phyloP scores from a whole-genome alignment of 768 basidiomycete genomes.

The Mrakia blollopis region DNA sequence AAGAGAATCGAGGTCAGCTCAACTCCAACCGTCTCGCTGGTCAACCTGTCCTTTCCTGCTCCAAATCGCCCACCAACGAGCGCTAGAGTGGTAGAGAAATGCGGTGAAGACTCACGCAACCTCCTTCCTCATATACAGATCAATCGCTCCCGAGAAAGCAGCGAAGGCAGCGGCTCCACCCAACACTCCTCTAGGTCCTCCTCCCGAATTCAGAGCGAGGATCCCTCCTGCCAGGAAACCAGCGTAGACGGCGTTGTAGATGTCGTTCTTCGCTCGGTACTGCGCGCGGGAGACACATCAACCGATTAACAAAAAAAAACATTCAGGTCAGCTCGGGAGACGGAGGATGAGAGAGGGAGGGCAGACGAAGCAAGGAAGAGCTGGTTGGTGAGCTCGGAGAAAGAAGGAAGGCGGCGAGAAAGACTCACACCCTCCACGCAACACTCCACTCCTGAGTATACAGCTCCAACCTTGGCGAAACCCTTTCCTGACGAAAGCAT shows the following conservation, averaged over 20 bases:
- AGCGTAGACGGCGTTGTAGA: slow-evolving; percentile 79
- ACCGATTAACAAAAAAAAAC: no score
- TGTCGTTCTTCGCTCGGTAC: slow-evolving; percentile 96
- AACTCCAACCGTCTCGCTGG: background rate
- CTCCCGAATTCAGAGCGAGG: slow-evolving; percentile 75
- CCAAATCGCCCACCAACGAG: background rate
- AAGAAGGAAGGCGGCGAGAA: no score
- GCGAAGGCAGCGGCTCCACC: slow-evolving; percentile 88
- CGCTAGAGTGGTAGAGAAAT: background rate
- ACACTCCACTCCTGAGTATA: slow-evolving; percentile 94
- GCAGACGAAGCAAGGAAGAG: background rate
- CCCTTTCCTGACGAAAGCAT: slow-evolving; percentile 89
- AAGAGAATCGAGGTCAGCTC: background rate
- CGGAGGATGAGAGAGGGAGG: background rate
- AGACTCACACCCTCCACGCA: slow-evolving; percentile 82
- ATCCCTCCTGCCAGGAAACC: slow-evolving; percentile 86
- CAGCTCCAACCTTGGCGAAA: slow-evolving; percentile 86
- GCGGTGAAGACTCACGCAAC: slow-evolving; percentile 19
- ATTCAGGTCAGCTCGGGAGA: background rate
- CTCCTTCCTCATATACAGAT: slow-evolving; percentile 48
- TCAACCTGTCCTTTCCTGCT: background rate
- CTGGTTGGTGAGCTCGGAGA: background rate
- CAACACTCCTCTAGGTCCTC: slow-evolving; percentile 65
- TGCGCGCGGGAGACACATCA: slow-evolving; percentile 41
- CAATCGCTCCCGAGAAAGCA: slow-evolving; percentile 86